These are phyloP conservation scores for Talaromyces funiculosus DNA, from an alignment of 2,329 filamentous ascomycete genomes.

Conservation along the genomic window DNA sequence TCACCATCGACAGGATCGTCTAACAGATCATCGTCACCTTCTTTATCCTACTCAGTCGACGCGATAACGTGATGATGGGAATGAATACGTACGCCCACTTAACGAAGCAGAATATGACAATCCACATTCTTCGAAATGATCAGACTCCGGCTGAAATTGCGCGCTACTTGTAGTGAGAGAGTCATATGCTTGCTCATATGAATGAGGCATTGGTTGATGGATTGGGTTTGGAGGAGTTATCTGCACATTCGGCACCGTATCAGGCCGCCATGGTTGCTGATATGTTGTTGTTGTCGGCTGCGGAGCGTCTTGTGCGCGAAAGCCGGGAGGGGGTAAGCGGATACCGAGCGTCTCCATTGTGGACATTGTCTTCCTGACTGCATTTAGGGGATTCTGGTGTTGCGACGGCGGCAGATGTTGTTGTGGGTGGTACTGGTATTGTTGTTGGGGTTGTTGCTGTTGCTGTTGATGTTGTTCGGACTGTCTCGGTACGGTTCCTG, in stretches of 20 bases:
- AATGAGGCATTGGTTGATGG: background rate
- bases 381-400: slow-evolving; percentile 21
- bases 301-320: background rate
- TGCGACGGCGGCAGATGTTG: background rate
- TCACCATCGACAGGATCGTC: background rate
- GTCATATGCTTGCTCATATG: background rate
- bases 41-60: background rate
- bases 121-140: background rate
- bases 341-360: slow-evolving; percentile 14
- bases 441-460: background rate
- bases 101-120: background rate
- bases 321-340: slow-evolving; percentile 9
- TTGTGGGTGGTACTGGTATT: background rate
- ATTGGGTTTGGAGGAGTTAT: background rate
- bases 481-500: background rate
- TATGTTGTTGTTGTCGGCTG: background rate
- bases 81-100: slow-evolving; percentile 1
- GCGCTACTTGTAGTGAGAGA: background rate
- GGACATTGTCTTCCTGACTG: slow-evolving; percentile 23
- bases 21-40: background rate
- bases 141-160: background rate
- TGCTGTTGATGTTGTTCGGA: background rate
- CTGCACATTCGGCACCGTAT: background rate
- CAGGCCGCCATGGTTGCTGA: background rate
- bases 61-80: background rate